Conservation (phyloP, 441 rosid species). For the Erodium trifolium region DNA sequence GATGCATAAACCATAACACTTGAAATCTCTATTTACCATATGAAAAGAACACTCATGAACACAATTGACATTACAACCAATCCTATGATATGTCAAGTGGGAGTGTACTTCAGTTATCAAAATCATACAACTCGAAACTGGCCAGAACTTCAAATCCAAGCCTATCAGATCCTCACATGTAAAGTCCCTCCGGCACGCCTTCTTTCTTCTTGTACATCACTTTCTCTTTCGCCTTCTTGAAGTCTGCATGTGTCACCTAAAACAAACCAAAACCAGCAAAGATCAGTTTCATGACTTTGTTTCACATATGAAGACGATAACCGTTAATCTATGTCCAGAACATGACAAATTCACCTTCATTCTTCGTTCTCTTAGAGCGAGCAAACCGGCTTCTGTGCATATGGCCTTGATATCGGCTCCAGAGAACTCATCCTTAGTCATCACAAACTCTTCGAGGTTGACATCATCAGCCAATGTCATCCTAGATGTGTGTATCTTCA, state of each 20-base stretch:
- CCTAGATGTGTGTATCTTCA: constrained; percentile 85
- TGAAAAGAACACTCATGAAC: too few relatives aligned
- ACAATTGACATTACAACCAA: too few relatives aligned
- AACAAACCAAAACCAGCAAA: not conserved
- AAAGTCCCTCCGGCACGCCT: not conserved
- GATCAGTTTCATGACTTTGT: not conserved
- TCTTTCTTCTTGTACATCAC: not conserved
- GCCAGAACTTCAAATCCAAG: not conserved
- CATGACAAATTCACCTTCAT: not conserved
- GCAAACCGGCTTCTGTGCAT: constrained; percentile 90
- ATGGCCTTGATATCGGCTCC: constrained; percentile 98
- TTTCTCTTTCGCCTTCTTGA: not conserved
- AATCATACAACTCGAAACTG: not conserved
- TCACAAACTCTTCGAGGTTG: constrained; percentile 95
- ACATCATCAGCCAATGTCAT: constrained; percentile 28
- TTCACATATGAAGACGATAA: not conserved
- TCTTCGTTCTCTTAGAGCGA: constrained; percentile 38
- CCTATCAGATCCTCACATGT: not conserved
- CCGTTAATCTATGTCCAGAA: not conserved
- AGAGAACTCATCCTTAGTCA: constrained; percentile 96
- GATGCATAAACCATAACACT: too few relatives aligned
- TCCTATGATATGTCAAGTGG: not conserved
- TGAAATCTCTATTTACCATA: too few relatives aligned
- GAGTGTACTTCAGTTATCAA: not conserved
- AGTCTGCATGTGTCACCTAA: constrained; percentile 17